phyloP scores from a whole-genome alignment of 768 basidiomycete genomes.

The Agrocybe chaxingu region DNA sequence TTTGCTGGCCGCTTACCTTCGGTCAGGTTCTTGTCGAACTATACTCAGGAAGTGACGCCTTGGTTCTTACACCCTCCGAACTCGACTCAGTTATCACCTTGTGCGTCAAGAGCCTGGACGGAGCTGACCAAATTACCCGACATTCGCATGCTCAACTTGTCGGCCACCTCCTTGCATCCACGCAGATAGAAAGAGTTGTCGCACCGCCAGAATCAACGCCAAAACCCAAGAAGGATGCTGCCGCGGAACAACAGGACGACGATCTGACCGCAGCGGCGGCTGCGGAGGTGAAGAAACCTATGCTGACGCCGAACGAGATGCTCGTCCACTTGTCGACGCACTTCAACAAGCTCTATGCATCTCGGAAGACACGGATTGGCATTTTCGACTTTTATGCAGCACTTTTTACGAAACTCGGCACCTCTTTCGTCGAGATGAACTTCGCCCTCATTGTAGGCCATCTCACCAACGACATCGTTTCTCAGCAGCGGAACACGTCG shows the following conservation, averaged over 20 bases:
- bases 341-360: slow-evolving; percentile 70
- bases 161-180: slow-evolving; percentile 80
- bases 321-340: slow-evolving; percentile 71
- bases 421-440: slow-evolving; percentile 76
- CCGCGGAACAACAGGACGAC: slow-evolving; percentile 57
- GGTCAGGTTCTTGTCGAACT: slow-evolving; percentile 47
- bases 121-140: slow-evolving; percentile 80
- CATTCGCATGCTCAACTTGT: slow-evolving; percentile 74
- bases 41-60: slow-evolving; percentile 51
- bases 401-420: slow-evolving; percentile 70
- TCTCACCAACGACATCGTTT: slow-evolving; percentile 74
- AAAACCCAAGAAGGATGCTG: slow-evolving; percentile 61
- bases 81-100: slow-evolving; percentile 71
- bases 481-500: slow-evolving; percentile 46
- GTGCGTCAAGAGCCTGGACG: slow-evolving; percentile 75
- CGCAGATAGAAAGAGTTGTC: slow-evolving; percentile 65
- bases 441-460: slow-evolving; percentile 79
- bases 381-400: slow-evolving; percentile 88
- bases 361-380: slow-evolving; percentile 75
- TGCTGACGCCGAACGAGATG: slow-evolving; percentile 79
- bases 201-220: slow-evolving; percentile 43
- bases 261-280: slow-evolving; percentile 43
- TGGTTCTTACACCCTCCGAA: slow-evolving; percentile 59
- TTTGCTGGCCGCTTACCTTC: slow-evolving; percentile 14
- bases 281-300: slow-evolving; percentile 60